Base-by-base conservation (phyloP, 805 yeast species). In the Candida berthetii region DNA sequence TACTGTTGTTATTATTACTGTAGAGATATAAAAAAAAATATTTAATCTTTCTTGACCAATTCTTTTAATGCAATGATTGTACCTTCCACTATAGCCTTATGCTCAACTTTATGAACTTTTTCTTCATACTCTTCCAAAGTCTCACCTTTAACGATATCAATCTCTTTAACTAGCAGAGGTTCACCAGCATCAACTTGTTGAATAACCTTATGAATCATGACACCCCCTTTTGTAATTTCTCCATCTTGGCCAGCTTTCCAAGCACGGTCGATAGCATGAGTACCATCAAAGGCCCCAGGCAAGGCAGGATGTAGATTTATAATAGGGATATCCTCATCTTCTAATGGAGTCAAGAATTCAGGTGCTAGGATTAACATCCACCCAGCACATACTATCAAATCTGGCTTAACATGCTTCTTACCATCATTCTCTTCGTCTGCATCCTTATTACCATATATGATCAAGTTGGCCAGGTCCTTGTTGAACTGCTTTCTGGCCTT, bases 231-330 rank as follows among this genome's bases (percentile, higher is more conserved):
- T 8, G 72, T 51, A 40, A 81, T 77, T 49, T 78, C 74, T 8
- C 96, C 96, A 22, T 78, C 78, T 57, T 90, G 96, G 31, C 96
- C 96, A 11, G 95, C 95, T 54, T 88, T 71, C 91, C 95, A 93
- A 1, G 97, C 96, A 55, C 98, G 72, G 54, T 93, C 96, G 45
- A 93, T 93, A 10, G 99, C 98, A 65, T 87, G 89, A 10, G 95
- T 91, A 5, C 99, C 99, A 44, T 91, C 98, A 68, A 91, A 93
- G 5, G 89, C 89, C 22, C 96, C 96, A 1, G 99, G 99, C 45
- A 93, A 76, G 1, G 99, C 98, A 5, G 99, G 99, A 60, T 93
- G 99, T 45, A 93, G 68, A 57, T 93, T 93, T 54, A 93, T 89
- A 48, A 93, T 90, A 31, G 90, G 86, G 24, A 89, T 73, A 2